phyloP scores from a whole-genome alignment of 2,329 filamentous ascomycete genomes.

The Ustilaginoidea virens region DNA sequence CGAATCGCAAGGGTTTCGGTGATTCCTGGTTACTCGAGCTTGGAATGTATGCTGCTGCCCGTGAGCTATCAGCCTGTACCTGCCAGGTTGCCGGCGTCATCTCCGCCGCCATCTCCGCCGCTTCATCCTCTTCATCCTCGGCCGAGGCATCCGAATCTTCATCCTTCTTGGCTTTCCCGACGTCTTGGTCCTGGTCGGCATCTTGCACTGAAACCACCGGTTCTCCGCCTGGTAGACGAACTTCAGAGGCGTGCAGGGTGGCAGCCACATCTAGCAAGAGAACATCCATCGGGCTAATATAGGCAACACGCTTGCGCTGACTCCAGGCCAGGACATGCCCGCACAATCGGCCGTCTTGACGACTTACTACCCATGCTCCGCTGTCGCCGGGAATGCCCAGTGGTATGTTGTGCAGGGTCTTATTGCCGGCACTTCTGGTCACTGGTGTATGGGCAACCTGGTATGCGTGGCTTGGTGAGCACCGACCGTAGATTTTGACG shows the following conservation, averaged over 20 bases:
- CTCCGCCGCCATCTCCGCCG: not conserved
- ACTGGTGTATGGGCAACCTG: conserved; percentile 33
- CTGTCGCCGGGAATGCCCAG: conserved; percentile 73
- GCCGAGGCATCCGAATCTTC: conserved; percentile 14
- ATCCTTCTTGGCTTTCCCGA: conserved; percentile 1
- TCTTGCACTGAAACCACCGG: conserved; percentile 19
- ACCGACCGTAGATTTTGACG: conserved; percentile 75
- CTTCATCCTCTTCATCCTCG: conserved; percentile 14
- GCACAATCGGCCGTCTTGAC: conserved; percentile 61
- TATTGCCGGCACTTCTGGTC: not conserved
- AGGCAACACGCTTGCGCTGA: conserved; percentile 63
- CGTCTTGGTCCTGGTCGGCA: not conserved
- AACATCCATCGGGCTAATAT: conserved; percentile 92
- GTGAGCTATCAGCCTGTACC: too few relatives aligned
- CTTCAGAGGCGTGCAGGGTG: conserved; percentile 52
- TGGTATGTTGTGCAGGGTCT: conserved; percentile 14
- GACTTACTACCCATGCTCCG: conserved; percentile 84
- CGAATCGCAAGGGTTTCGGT: conserved; percentile 13
- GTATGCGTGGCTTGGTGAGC: conserved; percentile 60
- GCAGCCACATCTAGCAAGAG: conserved; percentile 72
- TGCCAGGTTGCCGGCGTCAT: too few relatives aligned
- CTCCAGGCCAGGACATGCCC: conserved; percentile 88
- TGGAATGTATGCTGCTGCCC: too few relatives aligned
- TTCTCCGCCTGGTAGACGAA: conserved; percentile 54
- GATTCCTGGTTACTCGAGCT: conserved; percentile 9